Evolutionary conservation across 768 basidiomycete genomes (phyloP).

Genomic region (Boletus rubroflammeus): DNA sequence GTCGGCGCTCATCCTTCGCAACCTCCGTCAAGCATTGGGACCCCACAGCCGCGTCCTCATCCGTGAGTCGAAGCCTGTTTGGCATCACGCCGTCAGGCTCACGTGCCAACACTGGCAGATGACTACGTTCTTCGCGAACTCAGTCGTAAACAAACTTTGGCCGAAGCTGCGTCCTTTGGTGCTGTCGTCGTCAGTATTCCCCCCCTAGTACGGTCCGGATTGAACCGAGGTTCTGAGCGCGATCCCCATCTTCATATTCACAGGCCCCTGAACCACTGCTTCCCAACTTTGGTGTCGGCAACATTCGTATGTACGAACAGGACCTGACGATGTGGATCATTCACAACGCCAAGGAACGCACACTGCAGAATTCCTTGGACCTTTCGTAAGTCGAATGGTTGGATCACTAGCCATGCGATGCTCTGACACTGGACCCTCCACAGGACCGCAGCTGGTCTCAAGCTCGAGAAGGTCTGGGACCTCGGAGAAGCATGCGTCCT

Average conservation of each 20-base stretch:
- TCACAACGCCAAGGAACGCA: slow-evolving; percentile 34
- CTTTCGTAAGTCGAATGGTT: slow-evolving; percentile 23
- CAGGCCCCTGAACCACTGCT: slow-evolving; percentile 35
- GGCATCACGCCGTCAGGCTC: background rate
- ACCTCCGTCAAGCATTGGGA: slow-evolving; percentile 29
- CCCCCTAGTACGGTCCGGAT: background rate
- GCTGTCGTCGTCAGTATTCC: slow-evolving; percentile 13
- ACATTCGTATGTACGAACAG: slow-evolving; percentile 26
- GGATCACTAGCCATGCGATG: background rate
- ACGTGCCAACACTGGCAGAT: slow-evolving; percentile 12
- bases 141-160: slow-evolving; percentile 11
- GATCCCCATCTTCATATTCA: background rate
- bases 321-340: slow-evolving; percentile 31
- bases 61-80: slow-evolving; percentile 18
- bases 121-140: slow-evolving; percentile 21
- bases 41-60: slow-evolving; percentile 31
- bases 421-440: background rate
- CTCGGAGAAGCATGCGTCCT: slow-evolving; percentile 25
- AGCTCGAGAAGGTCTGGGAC: slow-evolving; percentile 32
- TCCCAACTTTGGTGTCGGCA: slow-evolving; percentile 33
- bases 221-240: background rate
- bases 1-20: slow-evolving; percentile 25
- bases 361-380: slow-evolving; percentile 24
- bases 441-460: slow-evolving; percentile 25
- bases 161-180: slow-evolving; percentile 12